Base-by-base conservation (phyloP, 352 stramenopile species). In the Globisporangium nagaii region DNA sequence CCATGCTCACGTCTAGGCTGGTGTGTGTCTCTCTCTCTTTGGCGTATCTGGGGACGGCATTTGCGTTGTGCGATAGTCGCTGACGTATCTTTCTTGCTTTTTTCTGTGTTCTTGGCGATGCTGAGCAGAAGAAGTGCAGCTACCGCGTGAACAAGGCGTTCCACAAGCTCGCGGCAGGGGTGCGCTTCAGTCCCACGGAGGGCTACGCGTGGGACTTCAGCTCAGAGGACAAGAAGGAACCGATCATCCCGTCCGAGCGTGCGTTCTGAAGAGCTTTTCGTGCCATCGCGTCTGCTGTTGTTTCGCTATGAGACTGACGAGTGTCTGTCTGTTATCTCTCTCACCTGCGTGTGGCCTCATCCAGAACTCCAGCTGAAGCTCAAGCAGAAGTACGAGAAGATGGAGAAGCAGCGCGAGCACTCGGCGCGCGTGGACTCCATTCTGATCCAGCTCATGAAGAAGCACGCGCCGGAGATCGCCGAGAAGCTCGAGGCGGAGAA, bases 131-230 rank as follows among this genome's bases (percentile, higher is more conserved):
- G 71, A 94, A 90, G 65, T 94, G 84, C 65, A 91, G 78, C 48
- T 91, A 90, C 64, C 70, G 82, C 24, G 62, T 94, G 53, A 90
- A 89, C 62, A 90, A 90, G 63, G 80, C 84, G 11, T 94, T 94
- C 62, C 76, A 90, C 34, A 71, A 64, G 5, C 66, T 94, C 22
- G 78, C 76, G 13, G 79, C 70, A 0, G 84, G 84, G 10, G 84
- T 94, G 48, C 84, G 84, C 53, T 94, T 92, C 63, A 94, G 81
- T 46, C 78, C 84, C 7, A 92, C 79, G 12, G 84, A 94, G 57
- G 84, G 84, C 24, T 94, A 94, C 57, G 70, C 84, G 24, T 94
- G 84, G 84, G 84, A 94, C 56, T 94, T 94, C 56, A 94, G 84
- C 64, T 90, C 84, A 46, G 67, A 75, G 30, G 81, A 90, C 63